phyloP scores from a whole-genome alignment of 169 alveolate genomes.

The Cryptosporidium parvum region DNA sequence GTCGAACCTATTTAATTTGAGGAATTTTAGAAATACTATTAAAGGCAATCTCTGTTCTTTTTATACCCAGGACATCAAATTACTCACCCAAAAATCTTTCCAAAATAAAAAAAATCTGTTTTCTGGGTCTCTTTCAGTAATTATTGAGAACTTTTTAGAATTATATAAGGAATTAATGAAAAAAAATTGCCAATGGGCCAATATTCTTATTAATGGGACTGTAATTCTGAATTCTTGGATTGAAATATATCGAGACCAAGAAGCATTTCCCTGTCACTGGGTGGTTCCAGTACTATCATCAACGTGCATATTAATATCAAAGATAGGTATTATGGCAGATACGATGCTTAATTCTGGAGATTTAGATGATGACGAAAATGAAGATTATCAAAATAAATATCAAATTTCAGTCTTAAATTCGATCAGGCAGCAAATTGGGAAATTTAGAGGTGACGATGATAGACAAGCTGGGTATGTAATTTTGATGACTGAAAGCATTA shows the following conservation, averaged over 20 bases:
- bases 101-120: constrained; percentile 12
- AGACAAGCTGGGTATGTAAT: constrained; percentile 87
- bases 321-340: constrained; percentile 61
- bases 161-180: constrained; percentile 28
- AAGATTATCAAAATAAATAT: constrained; percentile 70
- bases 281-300: constrained; percentile 56
- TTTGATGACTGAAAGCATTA: constrained; percentile 85
- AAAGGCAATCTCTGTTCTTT: constrained; percentile 19
- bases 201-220: constrained; percentile 36
- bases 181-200: constrained; percentile 64
- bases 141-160: constrained; percentile 54
- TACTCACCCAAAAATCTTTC: constrained; percentile 39
- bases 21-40: background rate
- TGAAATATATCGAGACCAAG: constrained; percentile 69
- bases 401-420: constrained; percentile 84
- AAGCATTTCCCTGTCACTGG: constrained; percentile 73
- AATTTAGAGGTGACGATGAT: constrained; percentile 87
- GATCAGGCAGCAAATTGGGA: constrained; percentile 85
- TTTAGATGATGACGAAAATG: constrained; percentile 54
- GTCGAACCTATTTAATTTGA: constrained; percentile 19
- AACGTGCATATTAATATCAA: constrained; percentile 36
- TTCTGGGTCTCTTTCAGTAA: constrained; percentile 9
- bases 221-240: constrained; percentile 66
- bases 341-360: constrained; percentile 38
- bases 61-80: constrained; percentile 46